Conservation (phyloP, 176 grass and related monocot species). For the Echinochloa phyllopogon region DNA sequence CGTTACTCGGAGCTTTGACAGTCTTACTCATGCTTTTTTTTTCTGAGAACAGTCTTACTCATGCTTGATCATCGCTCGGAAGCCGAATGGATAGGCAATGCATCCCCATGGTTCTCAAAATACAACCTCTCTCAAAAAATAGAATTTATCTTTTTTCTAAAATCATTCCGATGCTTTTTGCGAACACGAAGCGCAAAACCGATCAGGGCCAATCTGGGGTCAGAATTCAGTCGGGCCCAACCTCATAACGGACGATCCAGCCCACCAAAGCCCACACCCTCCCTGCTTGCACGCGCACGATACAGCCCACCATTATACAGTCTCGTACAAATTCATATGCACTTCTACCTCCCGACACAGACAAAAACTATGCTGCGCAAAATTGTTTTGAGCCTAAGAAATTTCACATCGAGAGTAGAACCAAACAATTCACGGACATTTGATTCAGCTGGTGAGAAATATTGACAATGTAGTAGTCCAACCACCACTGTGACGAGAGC, state of each 20-base stretch:
- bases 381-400: not conserved
- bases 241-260: not conserved
- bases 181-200: not conserved
- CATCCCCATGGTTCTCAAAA: not conserved
- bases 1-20: not conserved
- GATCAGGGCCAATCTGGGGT: not conserved
- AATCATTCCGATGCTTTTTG: too few relatives aligned
- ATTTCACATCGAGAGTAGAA: not conserved
- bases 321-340: not conserved
- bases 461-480: not conserved
- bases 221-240: not conserved
- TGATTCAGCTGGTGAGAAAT: constrained; percentile 12
- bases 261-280: not conserved
- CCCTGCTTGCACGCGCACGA: not conserved
- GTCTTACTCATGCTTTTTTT: too few relatives aligned
- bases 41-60: not conserved
- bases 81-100: too few relatives aligned
- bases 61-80: not conserved
- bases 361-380: not conserved
- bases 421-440: not conserved
- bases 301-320: not conserved
- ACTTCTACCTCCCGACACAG: not conserved
- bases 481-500: not conserved
- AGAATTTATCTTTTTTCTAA: too few relatives aligned
- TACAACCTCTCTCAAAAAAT: not conserved